These are phyloP conservation scores for Penicillium polonicum DNA, from an alignment of 2,329 filamentous ascomycete species.

Conservation along the genomic window DNA sequence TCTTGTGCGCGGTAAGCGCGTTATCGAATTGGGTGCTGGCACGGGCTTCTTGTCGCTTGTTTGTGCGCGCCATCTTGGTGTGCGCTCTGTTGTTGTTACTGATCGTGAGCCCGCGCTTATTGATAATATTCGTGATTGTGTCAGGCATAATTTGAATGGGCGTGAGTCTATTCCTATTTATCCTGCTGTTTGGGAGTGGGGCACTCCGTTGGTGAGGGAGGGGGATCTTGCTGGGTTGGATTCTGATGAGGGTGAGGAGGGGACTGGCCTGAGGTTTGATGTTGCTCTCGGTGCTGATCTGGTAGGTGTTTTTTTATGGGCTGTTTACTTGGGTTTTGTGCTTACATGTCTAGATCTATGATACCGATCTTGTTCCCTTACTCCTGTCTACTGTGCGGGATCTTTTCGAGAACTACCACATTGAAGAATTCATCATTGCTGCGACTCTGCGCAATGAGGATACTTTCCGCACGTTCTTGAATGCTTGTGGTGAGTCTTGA, in stretches of 20 bases:
- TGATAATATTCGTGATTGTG: constrained; percentile 40
- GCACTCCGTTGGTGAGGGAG: constrained; percentile 28
- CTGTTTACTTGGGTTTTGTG: background rate
- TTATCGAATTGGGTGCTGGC: constrained; percentile 66
- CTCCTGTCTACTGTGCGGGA: constrained; percentile 56
- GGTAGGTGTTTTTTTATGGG: constrained; percentile 26
- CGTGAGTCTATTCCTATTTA: constrained; percentile 25
- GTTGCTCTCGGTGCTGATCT: constrained; percentile 44
- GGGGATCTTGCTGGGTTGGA: constrained; percentile 5
- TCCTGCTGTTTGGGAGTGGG: constrained; percentile 46
- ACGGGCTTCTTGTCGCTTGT: constrained; percentile 66
- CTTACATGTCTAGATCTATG: constrained; percentile 55
- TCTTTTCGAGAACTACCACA: constrained; percentile 55
- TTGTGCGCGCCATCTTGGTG: constrained; percentile 58
- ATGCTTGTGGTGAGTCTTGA: constrained; percentile 55
- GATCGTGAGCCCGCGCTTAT: constrained; percentile 57
- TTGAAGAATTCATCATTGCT: constrained; percentile 57
- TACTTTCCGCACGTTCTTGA: constrained; percentile 59
- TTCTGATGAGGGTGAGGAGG: background rate
- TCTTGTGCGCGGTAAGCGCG: constrained; percentile 51
- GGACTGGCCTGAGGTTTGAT: constrained; percentile 31
- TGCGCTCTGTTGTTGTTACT: constrained; percentile 57
- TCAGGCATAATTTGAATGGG: constrained; percentile 32
- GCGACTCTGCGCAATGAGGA: constrained; percentile 62
- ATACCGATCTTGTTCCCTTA: constrained; percentile 57